phyloP scores from a whole-genome alignment of 257 asterid genomes.

The Nicotiana undulata region DNA sequence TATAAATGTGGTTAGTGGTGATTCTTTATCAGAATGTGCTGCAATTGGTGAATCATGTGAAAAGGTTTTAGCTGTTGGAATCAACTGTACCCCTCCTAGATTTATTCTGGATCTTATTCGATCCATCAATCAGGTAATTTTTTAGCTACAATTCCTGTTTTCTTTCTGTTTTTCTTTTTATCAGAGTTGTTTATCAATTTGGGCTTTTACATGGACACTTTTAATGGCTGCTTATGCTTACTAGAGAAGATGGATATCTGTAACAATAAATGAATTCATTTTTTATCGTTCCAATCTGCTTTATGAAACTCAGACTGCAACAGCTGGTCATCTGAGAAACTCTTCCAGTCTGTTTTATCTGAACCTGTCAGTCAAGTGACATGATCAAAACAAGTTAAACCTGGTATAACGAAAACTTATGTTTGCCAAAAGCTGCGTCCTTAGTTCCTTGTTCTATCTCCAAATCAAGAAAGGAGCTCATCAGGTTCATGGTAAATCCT shows the following conservation, averaged over 20 bases:
- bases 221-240: background rate
- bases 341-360: background rate
- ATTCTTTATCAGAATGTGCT: slow-evolving; percentile 63
- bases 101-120: slow-evolving; percentile 60
- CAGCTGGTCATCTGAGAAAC: background rate
- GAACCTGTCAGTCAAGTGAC: background rate
- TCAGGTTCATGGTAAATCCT: background rate
- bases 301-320: background rate
- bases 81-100: slow-evolving; percentile 91
- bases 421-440: background rate
- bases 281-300: background rate
- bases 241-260: background rate
- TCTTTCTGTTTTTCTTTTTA: background rate
- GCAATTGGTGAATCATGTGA: slow-evolving; percentile 59
- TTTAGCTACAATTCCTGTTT: background rate
- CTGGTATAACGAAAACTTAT: background rate
- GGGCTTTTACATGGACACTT: background rate
- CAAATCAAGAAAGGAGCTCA: background rate
- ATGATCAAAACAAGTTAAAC: background rate
- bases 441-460: background rate
- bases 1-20: slow-evolving; percentile 71
- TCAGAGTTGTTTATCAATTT: background rate
- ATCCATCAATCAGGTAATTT: slow-evolving; percentile 53
- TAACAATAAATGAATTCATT: background rate
- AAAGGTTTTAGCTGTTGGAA: slow-evolving; percentile 71